Percentiles rank a stretch among this genome's conserved stretches.
phyloP scores from a whole-genome alignment of 2,329 filamentous ascomycete species.

The Pyrenophora teres region DNA sequence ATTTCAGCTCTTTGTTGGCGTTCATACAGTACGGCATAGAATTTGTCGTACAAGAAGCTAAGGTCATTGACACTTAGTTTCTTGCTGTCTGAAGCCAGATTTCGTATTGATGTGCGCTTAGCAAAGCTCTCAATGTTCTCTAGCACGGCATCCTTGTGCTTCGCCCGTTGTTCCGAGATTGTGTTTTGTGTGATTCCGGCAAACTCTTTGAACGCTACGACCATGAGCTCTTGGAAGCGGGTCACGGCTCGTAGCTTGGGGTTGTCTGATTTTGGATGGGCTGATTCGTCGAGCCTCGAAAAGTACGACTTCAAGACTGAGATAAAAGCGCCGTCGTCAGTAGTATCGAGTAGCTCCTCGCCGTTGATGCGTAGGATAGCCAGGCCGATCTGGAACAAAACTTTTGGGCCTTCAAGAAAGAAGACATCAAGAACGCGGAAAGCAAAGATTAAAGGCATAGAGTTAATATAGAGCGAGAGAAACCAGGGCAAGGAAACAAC shows the following conservation, averaged over 20 bases:
- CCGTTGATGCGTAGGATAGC: slow-evolving; percentile 98
- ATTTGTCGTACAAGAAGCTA: slow-evolving; percentile 88
- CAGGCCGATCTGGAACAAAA: slow-evolving; percentile 93
- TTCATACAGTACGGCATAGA: slow-evolving; percentile 91
- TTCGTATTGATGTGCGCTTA: slow-evolving; percentile 93
- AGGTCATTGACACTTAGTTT: slow-evolving; percentile 83
- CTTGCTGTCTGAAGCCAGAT: slow-evolving; percentile 95
- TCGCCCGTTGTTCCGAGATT: slow-evolving; percentile 84
- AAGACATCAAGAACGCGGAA: slow-evolving; percentile 97
- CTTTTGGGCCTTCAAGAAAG: slow-evolving; percentile 96
- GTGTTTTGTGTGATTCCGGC: slow-evolving; percentile 91
- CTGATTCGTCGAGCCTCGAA: slow-evolving; percentile 87
- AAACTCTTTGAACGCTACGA: slow-evolving; percentile 98
- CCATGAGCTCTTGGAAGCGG: slow-evolving; percentile 96
- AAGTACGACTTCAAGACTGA: slow-evolving; percentile 96
- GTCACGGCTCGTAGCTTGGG: slow-evolving; percentile 93
- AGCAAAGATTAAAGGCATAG: slow-evolving; percentile 97
- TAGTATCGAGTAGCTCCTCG: slow-evolving; percentile 89
- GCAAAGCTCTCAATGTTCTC: slow-evolving; percentile 97
- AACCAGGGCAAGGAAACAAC: slow-evolving; percentile 99
- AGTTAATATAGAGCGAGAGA: slow-evolving; percentile 97
- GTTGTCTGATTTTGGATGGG: slow-evolving; percentile 93
- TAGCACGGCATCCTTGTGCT: slow-evolving; percentile 92
- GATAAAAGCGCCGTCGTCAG: slow-evolving; percentile 95
- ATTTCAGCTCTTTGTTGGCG: slow-evolving; percentile 81